phyloP scores from a whole-genome alignment of 352 stramenopile genomes.

The Phytophthora sp. region DNA sequence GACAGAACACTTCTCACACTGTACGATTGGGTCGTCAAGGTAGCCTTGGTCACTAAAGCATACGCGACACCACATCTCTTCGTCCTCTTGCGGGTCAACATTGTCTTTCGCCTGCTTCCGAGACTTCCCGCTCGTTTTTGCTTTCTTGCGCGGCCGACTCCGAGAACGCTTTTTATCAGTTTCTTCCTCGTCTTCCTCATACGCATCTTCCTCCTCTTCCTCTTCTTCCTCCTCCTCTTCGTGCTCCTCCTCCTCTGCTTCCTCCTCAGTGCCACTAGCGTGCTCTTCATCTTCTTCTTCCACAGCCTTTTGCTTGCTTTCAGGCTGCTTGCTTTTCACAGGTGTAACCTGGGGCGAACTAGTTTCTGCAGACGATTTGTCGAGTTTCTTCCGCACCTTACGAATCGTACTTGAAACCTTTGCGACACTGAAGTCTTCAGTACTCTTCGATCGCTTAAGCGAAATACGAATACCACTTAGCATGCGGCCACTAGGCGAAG shows the following conservation, averaged over 20 bases:
- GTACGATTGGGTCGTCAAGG: conserved; percentile 87
- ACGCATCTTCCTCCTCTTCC: conserved; percentile 49
- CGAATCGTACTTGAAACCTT: conserved; percentile 47
- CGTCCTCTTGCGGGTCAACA: conserved; percentile 69
- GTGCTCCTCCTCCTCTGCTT: conserved; percentile 27
- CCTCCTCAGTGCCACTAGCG: conserved; percentile 45
- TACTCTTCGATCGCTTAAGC: conserved; percentile 31
- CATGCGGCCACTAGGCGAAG: conserved; percentile 24
- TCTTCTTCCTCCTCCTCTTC: conserved; percentile 52
- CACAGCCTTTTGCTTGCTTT: conserved; percentile 1
- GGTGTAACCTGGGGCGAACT: conserved; percentile 19
- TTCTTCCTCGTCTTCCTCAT: conserved; percentile 49
- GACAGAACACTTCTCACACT: conserved; percentile 86
- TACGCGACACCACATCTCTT: conserved; percentile 91
- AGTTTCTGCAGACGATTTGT: conserved; percentile 11
- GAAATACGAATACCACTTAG: conserved; percentile 51
- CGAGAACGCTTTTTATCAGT: conserved; percentile 38
- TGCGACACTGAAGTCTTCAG: conserved; percentile 37
- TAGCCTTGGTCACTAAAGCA: conserved; percentile 90
- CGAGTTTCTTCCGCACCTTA: conserved; percentile 54
- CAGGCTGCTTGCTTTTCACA: conserved; percentile 15
- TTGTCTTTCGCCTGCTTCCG: conserved; percentile 24
- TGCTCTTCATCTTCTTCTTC: conserved; percentile 51
- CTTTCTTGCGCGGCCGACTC: conserved; percentile 41
- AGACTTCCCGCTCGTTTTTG: conserved; percentile 27